Conservation (phyloP, 2,329 filamentous ascomycete species). For the Cytospora schulzeri region DNA sequence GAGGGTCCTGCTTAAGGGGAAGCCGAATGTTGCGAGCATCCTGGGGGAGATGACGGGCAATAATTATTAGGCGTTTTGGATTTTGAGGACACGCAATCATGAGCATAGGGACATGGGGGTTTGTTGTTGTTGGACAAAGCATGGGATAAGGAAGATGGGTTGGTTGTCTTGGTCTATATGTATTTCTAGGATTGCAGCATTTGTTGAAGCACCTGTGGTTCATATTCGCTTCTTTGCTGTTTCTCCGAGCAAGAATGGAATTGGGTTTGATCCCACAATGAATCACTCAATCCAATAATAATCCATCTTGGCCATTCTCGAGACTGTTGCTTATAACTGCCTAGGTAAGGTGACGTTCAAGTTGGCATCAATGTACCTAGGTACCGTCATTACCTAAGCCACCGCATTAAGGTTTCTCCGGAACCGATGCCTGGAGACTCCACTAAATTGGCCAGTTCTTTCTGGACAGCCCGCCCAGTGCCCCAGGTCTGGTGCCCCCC, state of each 20-base stretch:
- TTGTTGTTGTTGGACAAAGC: constrained; percentile 1
- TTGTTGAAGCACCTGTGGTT: background rate
- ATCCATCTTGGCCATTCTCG: no score
- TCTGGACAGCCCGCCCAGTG: background rate
- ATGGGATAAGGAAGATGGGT: background rate
- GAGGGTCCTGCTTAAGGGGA: constrained; percentile 64
- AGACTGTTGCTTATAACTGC: constrained; percentile 14
- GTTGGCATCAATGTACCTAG: background rate
- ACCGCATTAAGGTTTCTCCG: constrained; percentile 23
- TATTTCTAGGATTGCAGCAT: constrained; percentile 18
- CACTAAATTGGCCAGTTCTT: background rate
- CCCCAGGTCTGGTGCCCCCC: no score
- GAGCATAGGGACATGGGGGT: background rate
- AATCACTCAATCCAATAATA: background rate
- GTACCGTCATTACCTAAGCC: background rate
- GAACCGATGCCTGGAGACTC: background rate
- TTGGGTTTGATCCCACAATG: background rate
- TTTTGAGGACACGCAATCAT: background rate
- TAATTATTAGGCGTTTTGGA: constrained; percentile 28
- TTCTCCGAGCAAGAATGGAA: background rate
- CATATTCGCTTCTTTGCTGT: background rate
- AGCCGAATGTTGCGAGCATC: constrained; percentile 73
- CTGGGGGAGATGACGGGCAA: constrained; percentile 66
- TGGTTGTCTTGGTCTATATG: constrained; percentile 19
- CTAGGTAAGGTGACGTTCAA: constrained; percentile 8